Conservation (phyloP, 2,329 filamentous ascomycete genomes). For the Metarhizium guizhouense region DNA sequence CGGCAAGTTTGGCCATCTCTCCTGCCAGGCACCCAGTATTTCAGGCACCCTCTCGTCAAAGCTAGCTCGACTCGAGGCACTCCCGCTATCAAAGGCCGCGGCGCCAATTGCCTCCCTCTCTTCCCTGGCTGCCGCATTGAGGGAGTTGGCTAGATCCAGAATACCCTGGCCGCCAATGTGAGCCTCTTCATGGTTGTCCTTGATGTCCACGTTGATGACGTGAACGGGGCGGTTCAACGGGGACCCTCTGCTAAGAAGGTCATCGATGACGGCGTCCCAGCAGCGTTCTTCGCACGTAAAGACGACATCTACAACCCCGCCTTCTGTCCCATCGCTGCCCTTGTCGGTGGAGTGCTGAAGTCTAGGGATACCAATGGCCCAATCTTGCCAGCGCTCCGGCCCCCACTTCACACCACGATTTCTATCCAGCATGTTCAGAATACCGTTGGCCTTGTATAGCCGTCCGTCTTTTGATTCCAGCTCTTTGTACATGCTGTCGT, state of each 20-base stretch:
- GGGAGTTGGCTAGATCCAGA: constrained; percentile 74
- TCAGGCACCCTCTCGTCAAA: constrained; percentile 94
- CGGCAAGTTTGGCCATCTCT: constrained; percentile 84
- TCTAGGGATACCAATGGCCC: constrained; percentile 78
- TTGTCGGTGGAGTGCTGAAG: constrained; percentile 67
- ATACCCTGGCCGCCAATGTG: constrained; percentile 85
- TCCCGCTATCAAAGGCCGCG: constrained; percentile 60
- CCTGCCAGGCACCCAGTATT: constrained; percentile 87
- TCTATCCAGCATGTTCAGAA: constrained; percentile 90
- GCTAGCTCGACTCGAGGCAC: constrained; percentile 55
- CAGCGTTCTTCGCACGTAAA: constrained; percentile 97
- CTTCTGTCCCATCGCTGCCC: constrained; percentile 74
- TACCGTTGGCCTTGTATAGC: constrained; percentile 83
- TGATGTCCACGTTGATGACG: constrained; percentile 97
- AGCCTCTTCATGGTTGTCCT: constrained; percentile 96
- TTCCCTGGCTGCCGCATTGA: constrained; percentile 72
- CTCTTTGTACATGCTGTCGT: constrained; percentile 90
- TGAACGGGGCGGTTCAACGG: constrained; percentile 89
- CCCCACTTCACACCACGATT: constrained; percentile 91
- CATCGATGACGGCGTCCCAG: constrained; percentile 96
- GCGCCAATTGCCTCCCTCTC: constrained; percentile 61
- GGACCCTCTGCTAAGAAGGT: constrained; percentile 76
- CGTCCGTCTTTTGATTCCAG: constrained; percentile 76
- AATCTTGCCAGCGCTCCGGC: constrained; percentile 96
- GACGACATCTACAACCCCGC: constrained; percentile 84